These are phyloP conservation scores for Coelastrella sp. DNA, from an alignment of 139 green algal genomes.

Conservation along the genomic window DNA sequence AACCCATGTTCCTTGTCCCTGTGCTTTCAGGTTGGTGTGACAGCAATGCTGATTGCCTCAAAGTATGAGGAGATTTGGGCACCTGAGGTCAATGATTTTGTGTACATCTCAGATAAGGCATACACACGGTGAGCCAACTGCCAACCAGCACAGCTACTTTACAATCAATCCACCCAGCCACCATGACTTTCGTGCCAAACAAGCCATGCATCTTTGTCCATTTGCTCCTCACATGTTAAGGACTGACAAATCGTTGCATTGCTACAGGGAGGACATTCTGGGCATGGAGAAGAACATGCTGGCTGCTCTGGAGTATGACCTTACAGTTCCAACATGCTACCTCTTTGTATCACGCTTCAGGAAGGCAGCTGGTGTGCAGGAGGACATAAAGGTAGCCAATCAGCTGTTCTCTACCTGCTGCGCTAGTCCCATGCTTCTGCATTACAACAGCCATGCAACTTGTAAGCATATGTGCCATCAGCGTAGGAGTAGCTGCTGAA, in stretches of 20 bases:
- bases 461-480: too few relatives aligned
- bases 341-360: constrained; percentile 86
- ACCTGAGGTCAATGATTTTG: constrained; percentile 92
- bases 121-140: constrained; percentile 44
- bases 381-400: constrained; percentile 11
- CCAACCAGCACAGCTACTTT: too few relatives aligned
- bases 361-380: constrained; percentile 70
- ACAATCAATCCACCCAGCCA: too few relatives aligned
- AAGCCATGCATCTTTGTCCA: too few relatives aligned
- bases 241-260: too few relatives aligned
- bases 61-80: constrained; percentile 99
- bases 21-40: constrained; percentile 77
- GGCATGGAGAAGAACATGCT: constrained; percentile 59
- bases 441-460: not conserved
- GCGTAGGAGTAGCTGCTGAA: too few relatives aligned
- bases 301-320: constrained; percentile 87
- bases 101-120: constrained; percentile 89
- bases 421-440: too few relatives aligned
- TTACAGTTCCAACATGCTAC: constrained; percentile 80
- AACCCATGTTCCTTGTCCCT: too few relatives aligned
- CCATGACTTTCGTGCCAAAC: too few relatives aligned
- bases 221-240: too few relatives aligned
- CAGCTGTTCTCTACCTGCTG: not conserved
- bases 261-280: constrained; percentile 48
- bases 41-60: constrained; percentile 92